Evolutionary conservation across 805 yeast genomes (phyloP), one percentile per base, ranked within the genome.

Genomic region (Ogataea degrootiae): DNA sequence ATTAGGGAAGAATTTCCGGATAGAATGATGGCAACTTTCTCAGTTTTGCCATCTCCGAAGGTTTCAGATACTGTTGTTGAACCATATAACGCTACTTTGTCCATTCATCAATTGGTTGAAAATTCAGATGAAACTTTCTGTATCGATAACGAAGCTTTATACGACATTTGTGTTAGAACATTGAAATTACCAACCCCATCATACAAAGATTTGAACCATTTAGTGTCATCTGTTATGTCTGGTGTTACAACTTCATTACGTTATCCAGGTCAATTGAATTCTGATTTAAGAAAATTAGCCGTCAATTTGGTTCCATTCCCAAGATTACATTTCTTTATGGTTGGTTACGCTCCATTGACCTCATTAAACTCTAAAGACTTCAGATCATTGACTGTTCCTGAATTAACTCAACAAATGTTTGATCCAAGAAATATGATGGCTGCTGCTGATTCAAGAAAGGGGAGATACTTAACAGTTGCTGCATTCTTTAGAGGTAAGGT

Each of bases 341-440:
- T 88, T 49, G 96, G 96, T 52, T 89, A 87, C 68, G 96, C 97
- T 36, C 97, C 97, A 54, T 77, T 90, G 65, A 83, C 94, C 42
- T 80, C 96, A 8, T 74, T 83, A 57, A 86, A 86, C 47, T 79
- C 96, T 19, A 83, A 85, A 64, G 81, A 88, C 14, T 90, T 90
- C 75, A 82, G 92, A 70, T 80, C 90, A 34, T 76, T 87, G 61
- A 80, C 90, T 39, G 96, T 90, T 42, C 92, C 94, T 37, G 97
- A 90, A 71, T 80, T 90, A 62, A 87, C 96, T 42, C 96, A 87
- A 72, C 97, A 90, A 72, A 80, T 90, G 84, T 89, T 90, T 64
- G 96, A 89, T 66, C 78, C 96, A 47, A 85, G 81, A 67, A 90
- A 88, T 70, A 87, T 90, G 94, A 90, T 90, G 97, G 96, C 96